Evolutionary conservation across 2,329 filamentous ascomycete genomes (phyloP).

Genomic region (Trichoderma sp.): DNA sequence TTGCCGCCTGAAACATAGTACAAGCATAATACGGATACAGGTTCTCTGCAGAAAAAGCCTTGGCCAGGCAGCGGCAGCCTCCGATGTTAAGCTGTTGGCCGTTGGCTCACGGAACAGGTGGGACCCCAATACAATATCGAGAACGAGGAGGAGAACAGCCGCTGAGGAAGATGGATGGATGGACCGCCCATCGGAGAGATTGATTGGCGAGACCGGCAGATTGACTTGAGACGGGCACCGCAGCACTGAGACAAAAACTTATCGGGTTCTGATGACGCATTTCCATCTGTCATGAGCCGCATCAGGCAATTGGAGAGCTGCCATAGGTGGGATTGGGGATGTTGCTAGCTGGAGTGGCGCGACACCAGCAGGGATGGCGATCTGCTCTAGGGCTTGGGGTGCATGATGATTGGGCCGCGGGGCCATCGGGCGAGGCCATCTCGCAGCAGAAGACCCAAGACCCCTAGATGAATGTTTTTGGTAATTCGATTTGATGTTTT

Average conservation of each 20-base stretch:
- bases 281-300: constrained; percentile 30
- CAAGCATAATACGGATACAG: not conserved
- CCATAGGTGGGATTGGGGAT: constrained; percentile 19
- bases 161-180: not conserved
- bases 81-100: not conserved
- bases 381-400: constrained; percentile 4
- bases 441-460: constrained; percentile 2
- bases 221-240: not conserved
- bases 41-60: not conserved
- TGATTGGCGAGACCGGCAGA: constrained; percentile 5
- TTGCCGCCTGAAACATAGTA: not conserved
- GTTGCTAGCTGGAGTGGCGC: constrained; percentile 11
- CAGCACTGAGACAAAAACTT: not conserved
- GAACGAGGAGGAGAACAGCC: not conserved
- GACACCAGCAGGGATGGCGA: constrained; percentile 17
- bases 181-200: not conserved
- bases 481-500: not conserved
- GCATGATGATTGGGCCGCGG: constrained; percentile 6
- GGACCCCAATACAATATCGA: not conserved
- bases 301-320: constrained; percentile 14
- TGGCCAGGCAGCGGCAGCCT: not conserved
- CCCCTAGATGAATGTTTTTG: not conserved
- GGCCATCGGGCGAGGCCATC: not conserved
- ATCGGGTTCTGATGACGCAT: constrained; percentile 32
- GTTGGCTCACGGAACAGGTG: not conserved